Conservation (phyloP, 192 early-diverging fungal genomes). For the Rhizophagus clarus region DNA sequence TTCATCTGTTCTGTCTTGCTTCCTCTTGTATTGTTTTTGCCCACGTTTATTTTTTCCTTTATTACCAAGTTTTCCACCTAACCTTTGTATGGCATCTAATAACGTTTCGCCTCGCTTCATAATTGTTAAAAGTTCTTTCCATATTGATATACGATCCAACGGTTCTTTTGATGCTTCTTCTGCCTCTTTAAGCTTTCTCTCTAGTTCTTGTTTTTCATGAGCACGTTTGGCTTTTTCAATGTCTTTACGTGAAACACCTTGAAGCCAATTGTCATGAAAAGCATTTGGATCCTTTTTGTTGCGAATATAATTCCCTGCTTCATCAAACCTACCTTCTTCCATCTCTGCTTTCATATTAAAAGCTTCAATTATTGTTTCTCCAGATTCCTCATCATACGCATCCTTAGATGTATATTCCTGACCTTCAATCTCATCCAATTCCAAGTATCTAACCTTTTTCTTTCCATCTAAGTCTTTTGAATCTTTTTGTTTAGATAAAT, state of each 20-base stretch:
- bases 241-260: constrained; percentile 59
- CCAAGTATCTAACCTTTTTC: constrained; percentile 33
- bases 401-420: constrained; percentile 54
- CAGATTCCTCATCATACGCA: constrained; percentile 50
- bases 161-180: constrained; percentile 40
- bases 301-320: constrained; percentile 70
- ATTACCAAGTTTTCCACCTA: constrained; percentile 50
- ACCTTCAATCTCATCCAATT: constrained; percentile 50
- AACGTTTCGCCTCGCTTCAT: constrained; percentile 64
- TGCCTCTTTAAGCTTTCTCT: constrained; percentile 50
- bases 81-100: constrained; percentile 56
- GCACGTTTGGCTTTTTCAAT: constrained; percentile 59
- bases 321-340: constrained; percentile 69
- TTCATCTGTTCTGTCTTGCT: constrained; percentile 45
- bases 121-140: constrained; percentile 56
- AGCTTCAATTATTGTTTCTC: constrained; percentile 65
- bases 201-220: constrained; percentile 47
- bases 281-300: constrained; percentile 67
- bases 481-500: constrained; percentile 26
- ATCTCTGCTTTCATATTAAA: constrained; percentile 80
- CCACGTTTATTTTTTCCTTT: constrained; percentile 49
- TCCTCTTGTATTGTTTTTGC: constrained; percentile 29
- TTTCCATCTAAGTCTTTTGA: constrained; percentile 15
- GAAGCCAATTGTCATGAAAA: constrained; percentile 75
- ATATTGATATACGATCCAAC: constrained; percentile 60